These are phyloP conservation scores for Apiospora arundinis DNA, from an alignment of 2,329 filamentous ascomycete genomes.

Conservation along the genomic window DNA sequence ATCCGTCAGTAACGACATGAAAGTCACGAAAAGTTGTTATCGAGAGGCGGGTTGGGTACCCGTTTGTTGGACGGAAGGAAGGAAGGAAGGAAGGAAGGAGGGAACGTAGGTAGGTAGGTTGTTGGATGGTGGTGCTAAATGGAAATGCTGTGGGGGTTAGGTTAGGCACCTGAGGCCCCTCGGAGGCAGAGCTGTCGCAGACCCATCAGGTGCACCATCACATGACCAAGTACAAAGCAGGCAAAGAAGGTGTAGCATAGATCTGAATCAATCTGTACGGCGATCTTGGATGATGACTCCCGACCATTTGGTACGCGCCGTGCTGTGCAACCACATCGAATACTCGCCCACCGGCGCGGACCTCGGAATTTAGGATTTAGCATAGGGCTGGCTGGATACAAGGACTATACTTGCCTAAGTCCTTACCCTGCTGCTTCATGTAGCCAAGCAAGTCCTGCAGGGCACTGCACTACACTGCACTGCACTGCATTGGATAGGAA, in stretches of 20 bases:
- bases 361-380: not conserved
- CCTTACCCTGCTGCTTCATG: not conserved
- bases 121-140: not conserved
- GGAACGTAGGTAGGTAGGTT: not conserved
- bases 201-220: not conserved
- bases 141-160: not conserved
- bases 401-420: not conserved
- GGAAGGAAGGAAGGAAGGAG: too few relatives aligned
- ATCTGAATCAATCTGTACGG: constrained; percentile 16
- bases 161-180: not conserved
- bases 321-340: constrained; percentile 11
- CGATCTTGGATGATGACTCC: constrained; percentile 12
- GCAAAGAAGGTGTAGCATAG: not conserved
- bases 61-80: too few relatives aligned
- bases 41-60: too few relatives aligned
- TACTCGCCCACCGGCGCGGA: not conserved
- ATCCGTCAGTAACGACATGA: not conserved
- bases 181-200: too few relatives aligned
- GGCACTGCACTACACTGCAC: not conserved
- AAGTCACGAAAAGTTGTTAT: not conserved
- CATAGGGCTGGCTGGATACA: constrained; percentile 4
- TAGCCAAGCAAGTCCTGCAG: too few relatives aligned
- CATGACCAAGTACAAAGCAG: not conserved
- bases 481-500: not conserved
- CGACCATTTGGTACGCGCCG: constrained; percentile 1